Conservation (phyloP, 163 green algal species). For the Chlamydomonas reinhardtii region DNA sequence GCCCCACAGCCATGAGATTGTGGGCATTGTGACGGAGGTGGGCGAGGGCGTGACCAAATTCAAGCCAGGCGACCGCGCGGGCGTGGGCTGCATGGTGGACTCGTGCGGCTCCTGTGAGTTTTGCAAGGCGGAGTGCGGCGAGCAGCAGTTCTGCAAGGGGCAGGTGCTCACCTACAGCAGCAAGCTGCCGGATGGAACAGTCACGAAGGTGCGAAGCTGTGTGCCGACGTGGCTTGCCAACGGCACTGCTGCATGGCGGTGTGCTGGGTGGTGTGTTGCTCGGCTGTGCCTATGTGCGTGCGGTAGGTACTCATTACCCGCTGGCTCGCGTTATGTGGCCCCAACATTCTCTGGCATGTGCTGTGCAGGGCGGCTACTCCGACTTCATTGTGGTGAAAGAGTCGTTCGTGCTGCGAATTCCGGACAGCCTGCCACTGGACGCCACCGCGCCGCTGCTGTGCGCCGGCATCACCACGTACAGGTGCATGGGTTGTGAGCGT, state of each 20-base stretch:
- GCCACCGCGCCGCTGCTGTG: constrained; percentile 75
- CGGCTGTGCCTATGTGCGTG: no score
- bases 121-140: constrained; percentile 1
- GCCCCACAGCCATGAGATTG: constrained; percentile 81
- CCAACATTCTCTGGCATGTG: no score
- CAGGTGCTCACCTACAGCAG: constrained; percentile 61
- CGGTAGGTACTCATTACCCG: no score
- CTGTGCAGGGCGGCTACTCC: constrained; percentile 73
- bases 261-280: no score
- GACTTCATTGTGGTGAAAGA: constrained; percentile 61
- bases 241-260: no score
- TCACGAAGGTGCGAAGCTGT: constrained; percentile 73
- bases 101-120: constrained; percentile 57
- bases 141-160: constrained; percentile 53
- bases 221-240: no score
- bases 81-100: constrained; percentile 90
- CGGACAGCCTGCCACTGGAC: constrained; percentile 71
- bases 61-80: constrained; percentile 82
- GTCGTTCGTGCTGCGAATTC: constrained; percentile 56
- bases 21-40: constrained; percentile 84
- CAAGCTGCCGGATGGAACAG: constrained; percentile 49
- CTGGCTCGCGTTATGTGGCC: no score
- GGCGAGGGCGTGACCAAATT: constrained; percentile 83
- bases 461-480: constrained; percentile 80
- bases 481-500: neutral